phyloP scores from a whole-genome alignment of 495 filamentous ascomycete genomes.

The Terfezia claveryi region DNA sequence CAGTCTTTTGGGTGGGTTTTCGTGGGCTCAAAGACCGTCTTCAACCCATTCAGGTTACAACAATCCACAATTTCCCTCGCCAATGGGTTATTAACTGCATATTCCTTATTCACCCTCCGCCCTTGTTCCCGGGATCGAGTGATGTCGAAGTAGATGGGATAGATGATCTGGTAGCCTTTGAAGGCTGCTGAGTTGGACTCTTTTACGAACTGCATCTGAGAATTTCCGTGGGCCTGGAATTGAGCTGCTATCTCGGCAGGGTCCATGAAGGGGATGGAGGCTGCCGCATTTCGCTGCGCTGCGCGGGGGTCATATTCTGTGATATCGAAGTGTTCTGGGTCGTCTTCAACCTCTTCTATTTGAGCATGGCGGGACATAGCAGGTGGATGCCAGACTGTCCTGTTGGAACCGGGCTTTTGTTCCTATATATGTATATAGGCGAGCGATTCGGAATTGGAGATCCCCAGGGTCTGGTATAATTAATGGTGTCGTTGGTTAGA shows the following conservation, averaged over 20 bases:
- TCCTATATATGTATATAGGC: no score
- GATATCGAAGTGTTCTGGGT: slow-evolving; percentile 49
- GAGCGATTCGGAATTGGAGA: no score
- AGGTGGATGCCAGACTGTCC: not conserved
- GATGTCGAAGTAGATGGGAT: slow-evolving; percentile 84
- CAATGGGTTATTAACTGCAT: slow-evolving; percentile 67
- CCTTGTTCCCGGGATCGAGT: slow-evolving; percentile 52
- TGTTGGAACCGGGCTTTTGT: no score
- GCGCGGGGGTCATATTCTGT: slow-evolving; percentile 27
- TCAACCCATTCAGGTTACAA: slow-evolving; percentile 46
- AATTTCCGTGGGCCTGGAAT: slow-evolving; percentile 9
- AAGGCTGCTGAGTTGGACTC: slow-evolving; percentile 34
- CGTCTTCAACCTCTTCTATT: slow-evolving; percentile 77
- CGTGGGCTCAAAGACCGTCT: slow-evolving; percentile 66
- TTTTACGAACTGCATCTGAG: slow-evolving; percentile 21
- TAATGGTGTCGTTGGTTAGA: no score
- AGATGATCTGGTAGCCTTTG: slow-evolving; percentile 67
- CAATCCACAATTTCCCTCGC: slow-evolving; percentile 79
- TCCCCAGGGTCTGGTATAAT: no score
- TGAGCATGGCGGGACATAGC: slow-evolving; percentile 60
- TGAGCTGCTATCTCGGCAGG: slow-evolving; percentile 22
- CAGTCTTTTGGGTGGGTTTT: slow-evolving; percentile 93
- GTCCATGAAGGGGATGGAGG: slow-evolving; percentile 14
- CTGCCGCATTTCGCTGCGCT: slow-evolving; percentile 12
- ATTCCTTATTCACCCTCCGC: slow-evolving; percentile 44